Evolutionary conservation across 495 filamentous ascomycete genomes (phyloP).

Genomic region (Penicillium silybi): DNA sequence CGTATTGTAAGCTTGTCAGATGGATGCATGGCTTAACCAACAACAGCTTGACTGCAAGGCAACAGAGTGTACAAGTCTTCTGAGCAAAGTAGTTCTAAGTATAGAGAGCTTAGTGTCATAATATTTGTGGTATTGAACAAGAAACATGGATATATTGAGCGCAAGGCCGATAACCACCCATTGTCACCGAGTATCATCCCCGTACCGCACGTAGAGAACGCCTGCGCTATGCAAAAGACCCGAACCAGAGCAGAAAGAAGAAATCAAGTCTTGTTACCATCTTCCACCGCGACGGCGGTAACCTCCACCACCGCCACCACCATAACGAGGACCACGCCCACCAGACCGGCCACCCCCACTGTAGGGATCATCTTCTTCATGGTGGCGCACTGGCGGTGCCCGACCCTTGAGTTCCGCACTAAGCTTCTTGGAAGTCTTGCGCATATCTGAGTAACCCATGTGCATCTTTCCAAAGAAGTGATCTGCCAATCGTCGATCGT

Average conservation of each 20-base stretch:
- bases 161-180: slow-evolving; percentile 11
- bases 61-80: neutral
- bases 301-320: slow-evolving; percentile 35
- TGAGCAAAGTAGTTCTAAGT: neutral
- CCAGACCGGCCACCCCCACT: slow-evolving; percentile 44
- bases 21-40: neutral
- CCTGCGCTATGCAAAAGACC: slow-evolving; percentile 46
- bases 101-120: neutral
- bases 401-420: slow-evolving; percentile 77
- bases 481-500: slow-evolving; percentile 88
- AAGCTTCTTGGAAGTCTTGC: slow-evolving; percentile 81
- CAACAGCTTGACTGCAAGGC: neutral
- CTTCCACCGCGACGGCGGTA: slow-evolving; percentile 41
- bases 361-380: slow-evolving; percentile 51
- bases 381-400: slow-evolving; percentile 55
- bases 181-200: slow-evolving; percentile 16
- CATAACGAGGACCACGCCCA: slow-evolving; percentile 50
- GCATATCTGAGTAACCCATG: slow-evolving; percentile 95
- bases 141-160: slow-evolving; percentile 20
- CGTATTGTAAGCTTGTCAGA: neutral
- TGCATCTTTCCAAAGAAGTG: slow-evolving; percentile 99
- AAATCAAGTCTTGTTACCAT: slow-evolving; percentile 22
- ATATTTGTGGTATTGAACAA: slow-evolving; percentile 5
- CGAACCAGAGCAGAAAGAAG: slow-evolving; percentile 15
- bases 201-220: slow-evolving; percentile 28